These are phyloP conservation scores for Pseudevernia furfuracea DNA, from an alignment of 495 filamentous ascomycete species.

Conservation along the genomic window DNA sequence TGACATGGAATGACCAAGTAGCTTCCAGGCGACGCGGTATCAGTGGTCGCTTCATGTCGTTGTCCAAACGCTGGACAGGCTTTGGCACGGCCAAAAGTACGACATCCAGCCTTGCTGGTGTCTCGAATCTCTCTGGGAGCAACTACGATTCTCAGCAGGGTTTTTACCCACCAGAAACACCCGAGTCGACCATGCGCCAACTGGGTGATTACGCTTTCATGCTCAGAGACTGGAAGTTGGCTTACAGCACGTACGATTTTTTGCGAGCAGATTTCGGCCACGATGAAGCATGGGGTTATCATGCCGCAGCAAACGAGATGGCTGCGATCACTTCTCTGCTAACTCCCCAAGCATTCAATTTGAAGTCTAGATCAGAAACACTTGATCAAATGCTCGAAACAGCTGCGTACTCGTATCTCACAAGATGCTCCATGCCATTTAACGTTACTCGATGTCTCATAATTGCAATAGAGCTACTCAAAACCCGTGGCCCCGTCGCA, in stretches of 20 bases:
- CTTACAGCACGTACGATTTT: constrained; percentile 82
- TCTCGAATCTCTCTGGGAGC: constrained; percentile 37
- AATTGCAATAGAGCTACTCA: constrained; percentile 72
- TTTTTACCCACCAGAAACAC: constrained; percentile 73
- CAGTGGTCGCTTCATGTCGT: constrained; percentile 80
- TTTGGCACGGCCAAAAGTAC: constrained; percentile 54
- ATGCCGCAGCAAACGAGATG: constrained; percentile 92
- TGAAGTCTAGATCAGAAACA: constrained; percentile 66
- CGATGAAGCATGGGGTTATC: constrained; percentile 94
- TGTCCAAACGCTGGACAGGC: constrained; percentile 76
- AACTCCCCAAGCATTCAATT: constrained; percentile 57
- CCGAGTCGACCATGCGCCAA: constrained; percentile 87
- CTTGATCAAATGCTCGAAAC: constrained; percentile 81
- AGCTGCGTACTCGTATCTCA: constrained; percentile 84
- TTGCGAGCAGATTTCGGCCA: constrained; percentile 79
- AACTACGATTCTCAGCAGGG: constrained; percentile 74
- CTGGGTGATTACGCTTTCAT: constrained; percentile 94
- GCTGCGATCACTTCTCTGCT: constrained; percentile 73
- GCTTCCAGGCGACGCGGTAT: constrained; percentile 83
- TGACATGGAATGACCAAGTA: constrained; percentile 95
- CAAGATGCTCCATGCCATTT: constrained; percentile 66
- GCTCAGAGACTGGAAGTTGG: constrained; percentile 91
- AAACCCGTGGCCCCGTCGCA: constrained; percentile 64
- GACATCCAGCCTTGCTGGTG: constrained; percentile 33
- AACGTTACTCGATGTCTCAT: constrained; percentile 69